A percentile compares a stretch with the other conserved stretches of the same genome.
Evolutionary conservation across 371 early-diverging fungal species (phyloP).

Genomic region (Amoeboradix gromovi): DNA sequence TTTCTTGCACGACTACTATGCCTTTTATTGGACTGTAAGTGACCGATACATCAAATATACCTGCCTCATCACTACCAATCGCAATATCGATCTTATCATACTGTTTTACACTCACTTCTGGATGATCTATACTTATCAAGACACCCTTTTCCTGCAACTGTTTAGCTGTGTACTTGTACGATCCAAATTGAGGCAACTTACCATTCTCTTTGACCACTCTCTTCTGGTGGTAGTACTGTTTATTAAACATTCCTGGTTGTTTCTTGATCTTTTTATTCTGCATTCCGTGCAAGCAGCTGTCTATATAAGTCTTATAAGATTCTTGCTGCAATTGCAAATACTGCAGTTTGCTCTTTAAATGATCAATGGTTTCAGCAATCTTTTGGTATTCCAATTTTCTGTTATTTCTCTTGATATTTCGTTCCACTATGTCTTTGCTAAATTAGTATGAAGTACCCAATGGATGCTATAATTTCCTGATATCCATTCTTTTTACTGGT

Average conservation of each 20-base stretch:
- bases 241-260: constrained; percentile 53
- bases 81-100: constrained; percentile 57
- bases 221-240: constrained; percentile 68
- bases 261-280: constrained; percentile 15
- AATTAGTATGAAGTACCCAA: constrained; percentile 19
- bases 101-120: constrained; percentile 2
- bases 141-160: constrained; percentile 71
- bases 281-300: constrained; percentile 5
- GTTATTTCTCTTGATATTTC: constrained; percentile 19
- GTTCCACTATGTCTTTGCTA: constrained; percentile 34
- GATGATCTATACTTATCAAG: constrained; percentile 34
- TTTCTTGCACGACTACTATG: constrained; percentile 35
- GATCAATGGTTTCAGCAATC: constrained; percentile 38
- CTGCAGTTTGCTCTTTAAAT: constrained; percentile 42
- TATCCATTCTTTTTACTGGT: constrained; percentile 25
- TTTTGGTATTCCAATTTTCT: constrained; percentile 36
- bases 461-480: constrained; percentile 62
- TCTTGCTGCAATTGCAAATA: constrained; percentile 56
- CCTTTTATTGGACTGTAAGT: constrained; percentile 25
- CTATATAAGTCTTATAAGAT: constrained; percentile 29
- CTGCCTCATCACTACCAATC: constrained; percentile 64
- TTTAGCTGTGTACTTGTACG: constrained; percentile 82
- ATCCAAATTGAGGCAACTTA: constrained; percentile 74
- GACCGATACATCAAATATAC: constrained; percentile 58
- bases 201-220: constrained; percentile 44